Conservation (phyloP, 495 filamentous ascomycete genomes). For the Penicillium verhagenii region DNA sequence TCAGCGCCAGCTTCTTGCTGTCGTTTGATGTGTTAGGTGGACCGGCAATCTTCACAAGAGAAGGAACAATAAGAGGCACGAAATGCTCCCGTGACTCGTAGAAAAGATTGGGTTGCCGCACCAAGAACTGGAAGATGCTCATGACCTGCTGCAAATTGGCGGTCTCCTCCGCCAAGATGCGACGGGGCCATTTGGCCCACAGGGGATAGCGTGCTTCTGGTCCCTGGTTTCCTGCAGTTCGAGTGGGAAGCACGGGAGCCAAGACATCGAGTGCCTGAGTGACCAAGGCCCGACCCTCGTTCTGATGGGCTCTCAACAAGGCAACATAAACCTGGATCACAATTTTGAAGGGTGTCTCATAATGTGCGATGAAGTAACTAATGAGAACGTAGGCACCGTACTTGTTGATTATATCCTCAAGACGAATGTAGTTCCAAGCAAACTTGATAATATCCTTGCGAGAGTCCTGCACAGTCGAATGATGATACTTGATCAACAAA, state of each 20-base stretch:
- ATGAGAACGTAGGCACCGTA: slow-evolving; percentile 97
- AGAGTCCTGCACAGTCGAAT: slow-evolving; percentile 77
- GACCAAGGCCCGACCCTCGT: slow-evolving; percentile 88
- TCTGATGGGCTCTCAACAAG: slow-evolving; percentile 86
- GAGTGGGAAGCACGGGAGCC: slow-evolving; percentile 86
- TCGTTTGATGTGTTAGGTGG: slow-evolving; percentile 81
- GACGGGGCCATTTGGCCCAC: slow-evolving; percentile 89
- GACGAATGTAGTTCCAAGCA: slow-evolving; percentile 94
- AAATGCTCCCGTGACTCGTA: slow-evolving; percentile 94
- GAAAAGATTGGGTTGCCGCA: slow-evolving; percentile 88
- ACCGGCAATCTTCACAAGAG: slow-evolving; percentile 81
- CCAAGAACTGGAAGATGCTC: slow-evolving; percentile 95
- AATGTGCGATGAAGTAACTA: slow-evolving; percentile 95
- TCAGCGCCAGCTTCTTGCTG: slow-evolving; percentile 86
- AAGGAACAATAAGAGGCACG: slow-evolving; percentile 81
- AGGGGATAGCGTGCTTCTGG: slow-evolving; percentile 62
- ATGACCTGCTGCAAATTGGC: slow-evolving; percentile 95
- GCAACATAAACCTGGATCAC: slow-evolving; percentile 91
- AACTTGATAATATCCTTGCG: slow-evolving; percentile 99
- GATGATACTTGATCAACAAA: slow-evolving; percentile 90
- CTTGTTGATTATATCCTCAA: slow-evolving; percentile 99
- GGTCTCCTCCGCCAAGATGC: slow-evolving; percentile 92
- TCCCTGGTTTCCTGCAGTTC: slow-evolving; percentile 39
- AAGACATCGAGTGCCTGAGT: slow-evolving; percentile 93
- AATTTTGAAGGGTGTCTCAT: slow-evolving; percentile 95